Base-by-base conservation (phyloP, 2,329 filamentous ascomycete species). In the Didymella glomerata region DNA sequence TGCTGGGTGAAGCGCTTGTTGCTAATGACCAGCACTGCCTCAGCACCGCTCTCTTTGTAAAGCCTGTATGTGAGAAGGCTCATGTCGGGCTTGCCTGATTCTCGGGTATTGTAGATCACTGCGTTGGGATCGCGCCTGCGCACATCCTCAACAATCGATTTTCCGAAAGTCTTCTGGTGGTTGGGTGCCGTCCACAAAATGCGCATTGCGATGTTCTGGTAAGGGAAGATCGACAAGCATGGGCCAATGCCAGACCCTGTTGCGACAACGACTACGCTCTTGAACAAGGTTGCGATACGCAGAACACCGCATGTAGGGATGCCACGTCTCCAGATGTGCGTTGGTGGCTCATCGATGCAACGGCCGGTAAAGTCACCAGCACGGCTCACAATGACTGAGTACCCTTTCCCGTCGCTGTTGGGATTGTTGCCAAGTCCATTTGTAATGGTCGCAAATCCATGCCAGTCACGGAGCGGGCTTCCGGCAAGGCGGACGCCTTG, bases 1-100 rank as follows among this genome's bases (percentile, higher is more conserved):
- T 86, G 86, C 66, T 84, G 84, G n/a, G 90, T 92, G 42, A 91
- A 84, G 59, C 79, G 84, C 58, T 90, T 88, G 71, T 93, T 93
- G 52, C 87, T 88, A 67, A 93, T 91, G 55, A 92, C 83, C 66
- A 90, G 87, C 14, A 92, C 88, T 2, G 89, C 90, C 80, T 93
- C 90, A 1, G 84, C 84, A 0, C 79, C 72, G 32, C 80, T 81
- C 50, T 85, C 78, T 60, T 76, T 76, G 60, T 79, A 81, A 38
- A 89, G 78, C 20, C 80, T 77, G 63, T 85, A 88, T 25, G 84
- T 81, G 54, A 86, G 78, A 9, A 82, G 82, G 25, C 87, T 72
- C 77, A 91, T 86, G 69, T 92, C 85, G 2, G 88, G 84, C 27
- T 89, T 84, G 0, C 88, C 88, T 30, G 81, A 80, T 36, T 79